Percentiles rank a stretch among this genome's conserved stretches.
Conservation (phyloP, 2,329 filamentous ascomycete genomes). For the Penicillium sp. region DNA sequence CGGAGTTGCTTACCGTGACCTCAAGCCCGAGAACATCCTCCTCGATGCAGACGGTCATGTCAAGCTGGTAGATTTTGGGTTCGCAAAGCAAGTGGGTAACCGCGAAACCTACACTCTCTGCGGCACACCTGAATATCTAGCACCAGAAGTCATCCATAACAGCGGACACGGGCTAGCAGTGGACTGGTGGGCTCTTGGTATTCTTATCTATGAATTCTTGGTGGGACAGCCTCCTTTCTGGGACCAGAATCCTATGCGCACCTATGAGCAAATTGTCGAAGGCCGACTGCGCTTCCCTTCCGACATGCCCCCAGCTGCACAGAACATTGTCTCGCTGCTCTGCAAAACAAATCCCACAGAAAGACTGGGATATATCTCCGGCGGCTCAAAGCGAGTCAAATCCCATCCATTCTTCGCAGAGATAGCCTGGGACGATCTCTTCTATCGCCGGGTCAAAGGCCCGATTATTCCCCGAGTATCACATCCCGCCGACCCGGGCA, state of each 20-base stretch:
- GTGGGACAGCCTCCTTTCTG: constrained; percentile 65
- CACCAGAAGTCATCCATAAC: constrained; percentile 63
- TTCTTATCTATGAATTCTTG: constrained; percentile 63
- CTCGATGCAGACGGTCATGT: constrained; percentile 62
- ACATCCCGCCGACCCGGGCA: constrained; percentile 57
- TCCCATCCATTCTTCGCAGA: constrained; percentile 58
- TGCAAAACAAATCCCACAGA: constrained; percentile 62
- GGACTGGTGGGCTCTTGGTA: constrained; percentile 66
- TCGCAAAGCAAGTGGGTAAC: constrained; percentile 58
- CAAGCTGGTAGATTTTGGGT: constrained; percentile 64
- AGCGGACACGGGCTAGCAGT: constrained; percentile 61
- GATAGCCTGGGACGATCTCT: constrained; percentile 61
- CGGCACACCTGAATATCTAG: constrained; percentile 63
- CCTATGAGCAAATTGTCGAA: constrained; percentile 64
- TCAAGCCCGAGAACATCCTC: constrained; percentile 65
- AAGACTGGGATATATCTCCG: constrained; percentile 59
- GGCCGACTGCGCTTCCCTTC: constrained; percentile 59
- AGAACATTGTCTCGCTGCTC: constrained; percentile 57
- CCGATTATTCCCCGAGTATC: constrained; percentile 60
- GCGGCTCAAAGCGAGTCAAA: constrained; percentile 57
- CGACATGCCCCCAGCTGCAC: constrained; percentile 55
- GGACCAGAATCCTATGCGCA: constrained; percentile 66
- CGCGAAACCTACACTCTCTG: constrained; percentile 62
- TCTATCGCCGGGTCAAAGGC: constrained; percentile 55
- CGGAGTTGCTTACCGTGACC: constrained; percentile 62